A percentile compares a stretch with the other conserved stretches of the same genome.
Conservation (phyloP, 1,284 basidiomycete species). For the Takashimella koratensis region DNA sequence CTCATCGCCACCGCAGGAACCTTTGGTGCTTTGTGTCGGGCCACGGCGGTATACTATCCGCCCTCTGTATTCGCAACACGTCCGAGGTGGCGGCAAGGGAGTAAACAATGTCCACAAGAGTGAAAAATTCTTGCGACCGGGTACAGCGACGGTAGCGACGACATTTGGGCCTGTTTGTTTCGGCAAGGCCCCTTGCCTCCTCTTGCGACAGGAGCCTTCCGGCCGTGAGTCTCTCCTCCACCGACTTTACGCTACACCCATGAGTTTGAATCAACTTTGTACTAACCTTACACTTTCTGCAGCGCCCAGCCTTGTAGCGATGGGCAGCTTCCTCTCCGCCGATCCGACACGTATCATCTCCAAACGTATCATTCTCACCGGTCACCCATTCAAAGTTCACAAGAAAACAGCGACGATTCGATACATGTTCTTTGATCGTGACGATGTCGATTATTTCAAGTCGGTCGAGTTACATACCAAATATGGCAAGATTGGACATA, state of each 20-base stretch:
- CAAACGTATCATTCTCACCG: slow-evolving; percentile 89
- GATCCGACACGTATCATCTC: slow-evolving; percentile 89
- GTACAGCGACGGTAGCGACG: slow-evolving; percentile 74
- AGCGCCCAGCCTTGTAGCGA: slow-evolving; percentile 84
- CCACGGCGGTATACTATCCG: slow-evolving; percentile 78
- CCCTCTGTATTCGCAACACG: slow-evolving; percentile 89
- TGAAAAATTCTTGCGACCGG: slow-evolving; percentile 85
- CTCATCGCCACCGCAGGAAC: slow-evolving; percentile 58
- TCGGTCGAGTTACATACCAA: slow-evolving; percentile 93
- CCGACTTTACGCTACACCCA: background rate
- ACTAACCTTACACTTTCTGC: slow-evolving; percentile 1
- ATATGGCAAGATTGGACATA: slow-evolving; percentile 85
- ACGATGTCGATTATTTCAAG: slow-evolving; percentile 90
- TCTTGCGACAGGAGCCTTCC: slow-evolving; percentile 50
- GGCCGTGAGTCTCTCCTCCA: background rate
- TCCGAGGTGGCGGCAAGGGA: slow-evolving; percentile 81
- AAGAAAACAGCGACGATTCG: slow-evolving; percentile 96
- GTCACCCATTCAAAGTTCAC: slow-evolving; percentile 96
- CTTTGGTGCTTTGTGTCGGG: slow-evolving; percentile 82
- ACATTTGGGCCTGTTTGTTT: slow-evolving; percentile 86
- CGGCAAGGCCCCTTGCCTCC: slow-evolving; percentile 73
- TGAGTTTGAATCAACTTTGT: no score
- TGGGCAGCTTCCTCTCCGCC: slow-evolving; percentile 80
- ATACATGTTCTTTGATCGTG: slow-evolving; percentile 97
- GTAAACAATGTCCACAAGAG: slow-evolving; percentile 97